Conservation (phyloP, 163 green algal species). For the Scenedesmus sp. region DNA sequence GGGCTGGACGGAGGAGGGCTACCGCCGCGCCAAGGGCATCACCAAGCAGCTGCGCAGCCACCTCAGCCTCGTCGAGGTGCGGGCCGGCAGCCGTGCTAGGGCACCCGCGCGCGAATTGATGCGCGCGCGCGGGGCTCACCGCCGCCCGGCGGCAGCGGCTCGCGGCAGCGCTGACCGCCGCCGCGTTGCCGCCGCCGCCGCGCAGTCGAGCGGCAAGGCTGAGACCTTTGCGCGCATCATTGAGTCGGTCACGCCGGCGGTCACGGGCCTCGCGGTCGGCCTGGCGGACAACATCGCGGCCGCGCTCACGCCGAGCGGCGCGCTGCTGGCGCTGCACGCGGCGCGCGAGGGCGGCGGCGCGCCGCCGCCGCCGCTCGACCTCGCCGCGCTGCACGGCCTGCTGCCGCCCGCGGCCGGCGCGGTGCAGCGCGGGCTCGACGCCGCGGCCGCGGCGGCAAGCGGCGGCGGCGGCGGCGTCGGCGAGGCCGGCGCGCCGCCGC, state of each 20-base stretch:
- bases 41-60: slow-evolving; percentile 17
- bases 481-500: not conserved
- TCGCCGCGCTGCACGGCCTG: no score
- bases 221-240: slow-evolving; percentile 27
- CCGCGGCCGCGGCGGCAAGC: not conserved
- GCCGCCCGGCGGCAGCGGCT: no score
- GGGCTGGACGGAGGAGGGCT: slow-evolving; percentile 30
- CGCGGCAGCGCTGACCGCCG: no score
- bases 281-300: slow-evolving; percentile 8
- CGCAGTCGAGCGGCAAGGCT: slow-evolving; percentile 11
- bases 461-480: not conserved
- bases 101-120: no score
- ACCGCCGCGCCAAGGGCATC: slow-evolving; percentile 18
- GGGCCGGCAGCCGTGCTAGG: not conserved
- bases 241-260: not conserved
- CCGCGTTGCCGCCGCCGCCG: no score
- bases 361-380: no score
- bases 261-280: not conserved
- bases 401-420: no score
- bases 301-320: slow-evolving; percentile 9
- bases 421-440: not conserved
- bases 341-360: no score
- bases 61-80: slow-evolving; percentile 17
- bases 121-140: no score
- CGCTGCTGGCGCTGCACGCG: slow-evolving; percentile 5